Evolutionary conservation across 1,139 yeast genomes (phyloP).

Genomic region (Geotrichum candidum): DNA sequence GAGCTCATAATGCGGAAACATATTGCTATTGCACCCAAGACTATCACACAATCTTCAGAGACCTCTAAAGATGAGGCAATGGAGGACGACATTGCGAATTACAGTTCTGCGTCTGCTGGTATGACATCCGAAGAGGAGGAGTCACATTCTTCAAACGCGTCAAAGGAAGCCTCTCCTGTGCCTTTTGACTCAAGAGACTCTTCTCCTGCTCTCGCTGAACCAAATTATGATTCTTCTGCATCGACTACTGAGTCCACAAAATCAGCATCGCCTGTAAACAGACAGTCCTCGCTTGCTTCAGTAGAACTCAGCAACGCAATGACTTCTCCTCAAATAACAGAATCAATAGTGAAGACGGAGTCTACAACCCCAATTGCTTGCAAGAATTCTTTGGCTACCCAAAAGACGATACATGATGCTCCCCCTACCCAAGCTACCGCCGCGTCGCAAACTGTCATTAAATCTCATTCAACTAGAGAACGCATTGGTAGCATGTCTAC

Average conservation of each 20-base stretch:
- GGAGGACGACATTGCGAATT: background rate
- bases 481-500: background rate
- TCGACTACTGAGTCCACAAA: background rate
- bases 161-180: background rate
- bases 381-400: background rate
- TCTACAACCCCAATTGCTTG: background rate
- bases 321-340: no score
- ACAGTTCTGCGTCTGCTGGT: background rate
- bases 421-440: background rate
- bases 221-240: background rate
- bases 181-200: background rate
- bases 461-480: background rate
- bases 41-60: background rate
- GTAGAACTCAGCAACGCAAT: no score
- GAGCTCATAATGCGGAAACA: background rate
- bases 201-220: background rate
- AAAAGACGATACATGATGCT: background rate
- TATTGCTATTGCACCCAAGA: background rate
- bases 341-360: no score
- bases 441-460: background rate
- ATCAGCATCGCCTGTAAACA: background rate
- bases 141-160: background rate
- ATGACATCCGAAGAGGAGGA: background rate
- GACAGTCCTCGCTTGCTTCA: no score
- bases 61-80: constrained; percentile 4